These are phyloP conservation scores for Halenospora varia DNA, from an alignment of 495 filamentous ascomycete genomes.

Conservation along the genomic window DNA sequence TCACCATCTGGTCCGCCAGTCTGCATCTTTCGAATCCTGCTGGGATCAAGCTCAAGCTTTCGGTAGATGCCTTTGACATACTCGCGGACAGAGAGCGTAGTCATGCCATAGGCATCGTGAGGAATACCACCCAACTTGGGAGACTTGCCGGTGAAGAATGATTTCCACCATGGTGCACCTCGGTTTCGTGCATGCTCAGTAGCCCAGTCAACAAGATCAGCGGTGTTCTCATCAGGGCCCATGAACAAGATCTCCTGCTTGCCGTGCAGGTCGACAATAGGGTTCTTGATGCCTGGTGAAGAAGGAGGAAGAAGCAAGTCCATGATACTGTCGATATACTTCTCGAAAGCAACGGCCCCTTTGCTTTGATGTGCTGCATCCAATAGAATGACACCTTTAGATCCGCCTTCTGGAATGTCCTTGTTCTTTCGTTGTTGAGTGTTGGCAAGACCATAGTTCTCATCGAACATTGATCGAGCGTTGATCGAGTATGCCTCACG, in stretches of 20 bases:
- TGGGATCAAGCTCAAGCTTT: slow-evolving; percentile 83
- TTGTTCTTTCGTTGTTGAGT: slow-evolving; percentile 99
- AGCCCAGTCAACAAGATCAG: slow-evolving; percentile 95
- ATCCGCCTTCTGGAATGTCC: slow-evolving; percentile 98
- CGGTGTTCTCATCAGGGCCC: slow-evolving; percentile 98
- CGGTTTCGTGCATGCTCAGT: slow-evolving; percentile 86
- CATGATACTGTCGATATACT: slow-evolving; percentile 98
- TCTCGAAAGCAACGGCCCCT: slow-evolving; percentile 87
- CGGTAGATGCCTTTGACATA: slow-evolving; percentile 96
- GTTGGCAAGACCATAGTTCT: slow-evolving; percentile 97
- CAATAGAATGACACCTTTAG: slow-evolving; percentile 95
- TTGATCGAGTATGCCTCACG: slow-evolving; percentile 95
- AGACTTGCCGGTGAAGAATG: slow-evolving; percentile 98
- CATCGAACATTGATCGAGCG: slow-evolving; percentile 90
- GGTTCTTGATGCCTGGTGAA: slow-evolving; percentile 97
- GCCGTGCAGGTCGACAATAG: slow-evolving; percentile 90
- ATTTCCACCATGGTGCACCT: slow-evolving; percentile 98
- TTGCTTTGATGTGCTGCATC: slow-evolving; percentile 94
- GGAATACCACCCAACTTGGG: slow-evolving; percentile 94
- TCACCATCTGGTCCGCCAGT: slow-evolving; percentile 97
- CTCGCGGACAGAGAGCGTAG: slow-evolving; percentile 91
- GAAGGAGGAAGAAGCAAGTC: slow-evolving; percentile 85
- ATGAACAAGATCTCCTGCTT: slow-evolving; percentile 96
- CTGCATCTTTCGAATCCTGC: slow-evolving; percentile 85
- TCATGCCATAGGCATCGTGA: slow-evolving; percentile 96